Conservation (phyloP, 202 grass and related monocot species). For the Setaria viridis region DNA sequence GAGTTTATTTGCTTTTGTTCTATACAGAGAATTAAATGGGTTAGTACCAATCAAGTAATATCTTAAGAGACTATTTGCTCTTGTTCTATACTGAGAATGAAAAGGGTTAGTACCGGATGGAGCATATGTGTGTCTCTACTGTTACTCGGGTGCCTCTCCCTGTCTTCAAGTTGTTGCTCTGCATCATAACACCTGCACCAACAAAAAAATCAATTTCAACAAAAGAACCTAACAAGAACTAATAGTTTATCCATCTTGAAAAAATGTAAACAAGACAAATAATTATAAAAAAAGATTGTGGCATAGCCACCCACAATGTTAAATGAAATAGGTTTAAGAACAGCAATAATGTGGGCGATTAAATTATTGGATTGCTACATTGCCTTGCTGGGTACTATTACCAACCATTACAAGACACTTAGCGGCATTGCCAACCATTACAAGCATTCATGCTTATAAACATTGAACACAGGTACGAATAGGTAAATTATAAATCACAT, state of each 20-base stretch:
- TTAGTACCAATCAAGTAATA: slow-evolving; percentile 56
- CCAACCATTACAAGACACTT: background rate
- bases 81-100: slow-evolving; percentile 25
- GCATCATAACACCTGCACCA: slow-evolving; percentile 77
- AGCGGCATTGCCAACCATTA: background rate
- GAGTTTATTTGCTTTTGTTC: slow-evolving; percentile 22
- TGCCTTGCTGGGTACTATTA: background rate
- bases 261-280: slow-evolving; percentile 1
- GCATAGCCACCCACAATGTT: background rate
- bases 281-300: slow-evolving; percentile 2
- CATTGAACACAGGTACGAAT: background rate
- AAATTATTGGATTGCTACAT: slow-evolving; percentile 13
- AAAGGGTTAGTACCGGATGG: slow-evolving; percentile 66
- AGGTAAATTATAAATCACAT: slow-evolving; percentile 30
- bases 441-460: slow-evolving; percentile 1
- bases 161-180: slow-evolving; percentile 81
- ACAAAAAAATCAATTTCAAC: slow-evolving; percentile 39
- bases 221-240: slow-evolving; percentile 8
- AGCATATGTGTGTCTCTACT: slow-evolving; percentile 82
- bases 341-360: background rate
- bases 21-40: slow-evolving; percentile 34
- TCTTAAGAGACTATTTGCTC: slow-evolving; percentile 30
- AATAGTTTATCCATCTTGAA: slow-evolving; percentile 20
- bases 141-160: slow-evolving; percentile 78
- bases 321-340: slow-evolving; percentile 5